These are phyloP conservation scores for Mycena belliarum DNA, from an alignment of 768 basidiomycete species.

Conservation along the genomic window DNA sequence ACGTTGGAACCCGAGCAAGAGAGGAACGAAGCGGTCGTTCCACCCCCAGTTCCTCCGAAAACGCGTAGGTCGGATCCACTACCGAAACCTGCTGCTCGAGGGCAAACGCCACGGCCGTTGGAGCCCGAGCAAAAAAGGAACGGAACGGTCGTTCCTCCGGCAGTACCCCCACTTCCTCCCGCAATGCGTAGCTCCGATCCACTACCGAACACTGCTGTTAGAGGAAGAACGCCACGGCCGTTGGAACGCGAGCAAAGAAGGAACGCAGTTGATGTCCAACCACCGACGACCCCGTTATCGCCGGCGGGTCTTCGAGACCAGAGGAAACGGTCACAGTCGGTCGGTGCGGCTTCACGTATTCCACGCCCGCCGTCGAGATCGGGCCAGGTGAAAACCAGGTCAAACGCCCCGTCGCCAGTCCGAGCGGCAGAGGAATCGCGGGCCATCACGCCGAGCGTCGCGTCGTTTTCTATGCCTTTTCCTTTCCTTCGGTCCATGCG, in stretches of 20 bases:
- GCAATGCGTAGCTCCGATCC: neutral
- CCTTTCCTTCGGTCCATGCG: neutral
- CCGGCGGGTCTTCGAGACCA: neutral
- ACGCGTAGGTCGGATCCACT: neutral
- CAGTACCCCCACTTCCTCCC: neutral
- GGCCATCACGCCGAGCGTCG: neutral
- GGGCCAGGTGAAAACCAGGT: neutral
- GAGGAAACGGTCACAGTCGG: conserved; percentile 12
- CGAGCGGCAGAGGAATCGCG: neutral
- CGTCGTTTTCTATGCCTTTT: too few relatives aligned
- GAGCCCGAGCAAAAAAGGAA: neutral
- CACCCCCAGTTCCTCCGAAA: neutral
- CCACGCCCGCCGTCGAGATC: conserved; percentile 1
- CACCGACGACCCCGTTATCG: neutral
- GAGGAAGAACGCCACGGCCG: neutral
- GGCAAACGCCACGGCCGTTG: neutral
- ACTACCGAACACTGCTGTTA: neutral
- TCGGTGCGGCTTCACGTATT: neutral
- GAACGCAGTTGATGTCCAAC: too few relatives aligned
- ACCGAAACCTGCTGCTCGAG: neutral
- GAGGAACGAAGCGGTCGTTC: too few relatives aligned
- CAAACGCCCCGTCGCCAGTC: neutral
- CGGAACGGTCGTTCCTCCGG: too few relatives aligned
- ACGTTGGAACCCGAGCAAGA: neutral
- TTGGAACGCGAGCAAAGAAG: neutral